Conservation (phyloP, 2,329 filamentous ascomycete species). For the Apiospora aurea region DNA sequence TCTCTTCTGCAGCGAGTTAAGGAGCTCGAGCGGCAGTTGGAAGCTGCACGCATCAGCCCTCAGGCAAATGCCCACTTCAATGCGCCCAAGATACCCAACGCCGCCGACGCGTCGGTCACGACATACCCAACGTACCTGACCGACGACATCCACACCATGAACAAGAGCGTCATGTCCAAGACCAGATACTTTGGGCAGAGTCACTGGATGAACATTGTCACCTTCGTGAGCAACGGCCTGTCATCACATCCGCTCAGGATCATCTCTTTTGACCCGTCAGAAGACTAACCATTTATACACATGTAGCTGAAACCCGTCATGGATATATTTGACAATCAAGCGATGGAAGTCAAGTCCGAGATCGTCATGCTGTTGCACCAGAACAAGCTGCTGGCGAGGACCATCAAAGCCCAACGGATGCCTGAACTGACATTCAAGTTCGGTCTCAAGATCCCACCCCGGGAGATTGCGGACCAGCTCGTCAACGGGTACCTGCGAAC, state of each 20-base stretch:
- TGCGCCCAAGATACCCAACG: neutral
- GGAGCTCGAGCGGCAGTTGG: slow-evolving; percentile 53
- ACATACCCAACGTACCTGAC: neutral
- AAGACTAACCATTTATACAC: neutral
- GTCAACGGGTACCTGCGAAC: slow-evolving; percentile 36
- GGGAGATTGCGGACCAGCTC: slow-evolving; percentile 31
- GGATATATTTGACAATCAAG: slow-evolving; percentile 13
- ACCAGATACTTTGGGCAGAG: slow-evolving; percentile 34
- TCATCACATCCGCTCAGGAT: neutral
- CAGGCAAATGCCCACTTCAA: slow-evolving; percentile 28
- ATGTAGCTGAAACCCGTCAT: slow-evolving; percentile 3
- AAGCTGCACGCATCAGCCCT: slow-evolving; percentile 31
- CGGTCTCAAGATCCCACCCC: slow-evolving; percentile 31
- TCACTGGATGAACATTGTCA: slow-evolving; percentile 31
- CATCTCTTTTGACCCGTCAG: too few relatives aligned
- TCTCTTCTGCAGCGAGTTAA: slow-evolving; percentile 48
- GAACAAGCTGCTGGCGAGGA: slow-evolving; percentile 30
- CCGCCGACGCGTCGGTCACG: neutral
- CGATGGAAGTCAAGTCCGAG: neutral
- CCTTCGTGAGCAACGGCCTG: neutral
- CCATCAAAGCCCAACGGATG: slow-evolving; percentile 27
- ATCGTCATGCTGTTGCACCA: slow-evolving; percentile 25
- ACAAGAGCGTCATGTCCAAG: slow-evolving; percentile 43
- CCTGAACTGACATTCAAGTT: slow-evolving; percentile 31
- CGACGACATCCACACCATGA: slow-evolving; percentile 37